A percentile compares a stretch with the other conserved stretches of the same genome.
phyloP scores from a whole-genome alignment of 208 protist species.

The Crithidia brevicula region DNA sequence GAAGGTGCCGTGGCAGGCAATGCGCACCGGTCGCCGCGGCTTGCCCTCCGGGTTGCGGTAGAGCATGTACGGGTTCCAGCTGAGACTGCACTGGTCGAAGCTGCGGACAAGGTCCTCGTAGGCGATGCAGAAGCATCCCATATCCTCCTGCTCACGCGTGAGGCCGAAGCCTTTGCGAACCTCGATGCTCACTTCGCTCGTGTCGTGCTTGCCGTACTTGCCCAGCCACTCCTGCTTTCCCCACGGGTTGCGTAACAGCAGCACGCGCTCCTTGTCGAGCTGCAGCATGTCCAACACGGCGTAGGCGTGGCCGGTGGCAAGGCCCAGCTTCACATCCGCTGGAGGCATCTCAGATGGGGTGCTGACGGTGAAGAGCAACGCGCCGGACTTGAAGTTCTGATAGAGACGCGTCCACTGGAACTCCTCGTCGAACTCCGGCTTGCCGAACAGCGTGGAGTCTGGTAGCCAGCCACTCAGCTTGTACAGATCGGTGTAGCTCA shows the following conservation, averaged over 20 bases:
- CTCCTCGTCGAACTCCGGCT: conserved; percentile 62
- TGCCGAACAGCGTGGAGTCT: conserved; percentile 47
- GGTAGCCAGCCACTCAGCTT: conserved; percentile 90
- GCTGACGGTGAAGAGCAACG: conserved; percentile 71
- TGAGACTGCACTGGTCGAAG: conserved; percentile 75
- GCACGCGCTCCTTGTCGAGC: conserved; percentile 45
- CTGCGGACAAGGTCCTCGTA: conserved; percentile 68
- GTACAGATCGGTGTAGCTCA: conserved; percentile 85
- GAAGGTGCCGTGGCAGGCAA: conserved; percentile 73
- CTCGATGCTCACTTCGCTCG: conserved; percentile 32
- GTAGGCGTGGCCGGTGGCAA: conserved; percentile 73
- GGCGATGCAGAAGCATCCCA: conserved; percentile 87
- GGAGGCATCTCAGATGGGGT: conserved; percentile 39
- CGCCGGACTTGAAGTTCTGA: conserved; percentile 56
- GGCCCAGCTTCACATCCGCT: conserved; percentile 35
- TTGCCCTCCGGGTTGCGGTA: conserved; percentile 60
- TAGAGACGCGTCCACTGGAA: conserved; percentile 78
- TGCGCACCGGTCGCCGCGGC: conserved; percentile 59
- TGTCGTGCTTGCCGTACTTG: conserved; percentile 60
- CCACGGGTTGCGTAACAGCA: conserved; percentile 88
- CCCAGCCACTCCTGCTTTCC: conserved; percentile 62
- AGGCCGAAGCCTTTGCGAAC: conserved; percentile 58
- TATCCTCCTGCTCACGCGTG: conserved; percentile 45
- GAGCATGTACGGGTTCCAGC: conserved; percentile 91
- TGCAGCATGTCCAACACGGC: conserved; percentile 74